These are phyloP conservation scores for Penicillium herquei DNA, from an alignment of 495 filamentous ascomycete species.

Conservation along the genomic window DNA sequence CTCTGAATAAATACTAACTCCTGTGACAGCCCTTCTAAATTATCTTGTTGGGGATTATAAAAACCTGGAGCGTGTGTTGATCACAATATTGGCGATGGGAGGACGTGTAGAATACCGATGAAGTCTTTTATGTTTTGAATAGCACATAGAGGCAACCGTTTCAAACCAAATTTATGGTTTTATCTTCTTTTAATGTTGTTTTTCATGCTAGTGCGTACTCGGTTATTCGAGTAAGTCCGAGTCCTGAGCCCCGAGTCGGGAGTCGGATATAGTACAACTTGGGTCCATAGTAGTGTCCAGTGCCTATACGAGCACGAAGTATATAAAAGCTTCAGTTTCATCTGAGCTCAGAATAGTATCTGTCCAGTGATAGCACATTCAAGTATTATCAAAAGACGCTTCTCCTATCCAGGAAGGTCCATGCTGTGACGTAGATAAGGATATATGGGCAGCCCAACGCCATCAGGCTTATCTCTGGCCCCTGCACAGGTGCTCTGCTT, in stretches of 20 bases:
- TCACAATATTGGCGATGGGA: conserved; percentile 7
- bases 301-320: not conserved
- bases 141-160: conserved; percentile 38
- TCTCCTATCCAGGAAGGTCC: conserved; percentile 16
- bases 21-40: conserved; percentile 43
- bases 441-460: not conserved
- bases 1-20: conserved; percentile 21
- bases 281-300: too few species aligned
- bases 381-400: not conserved
- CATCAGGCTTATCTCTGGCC: conserved; percentile 16
- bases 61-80: conserved; percentile 4
- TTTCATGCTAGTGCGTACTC: not conserved
- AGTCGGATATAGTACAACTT: too few species aligned
- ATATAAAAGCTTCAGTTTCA: not conserved
- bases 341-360: not conserved
- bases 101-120: conserved; percentile 21
- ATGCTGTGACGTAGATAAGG: conserved; percentile 15
- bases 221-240: not conserved
- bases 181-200: conserved; percentile 5
- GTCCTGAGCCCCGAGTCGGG: too few species aligned
- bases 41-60: conserved; percentile 13
- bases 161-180: conserved; percentile 9
- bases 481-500: conserved; percentile 6
- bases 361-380: too few species aligned
- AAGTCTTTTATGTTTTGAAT: conserved; percentile 30